Evolutionary conservation across 306 rosid species (phyloP).

Genomic region (Begonia fuchsioides): DNA sequence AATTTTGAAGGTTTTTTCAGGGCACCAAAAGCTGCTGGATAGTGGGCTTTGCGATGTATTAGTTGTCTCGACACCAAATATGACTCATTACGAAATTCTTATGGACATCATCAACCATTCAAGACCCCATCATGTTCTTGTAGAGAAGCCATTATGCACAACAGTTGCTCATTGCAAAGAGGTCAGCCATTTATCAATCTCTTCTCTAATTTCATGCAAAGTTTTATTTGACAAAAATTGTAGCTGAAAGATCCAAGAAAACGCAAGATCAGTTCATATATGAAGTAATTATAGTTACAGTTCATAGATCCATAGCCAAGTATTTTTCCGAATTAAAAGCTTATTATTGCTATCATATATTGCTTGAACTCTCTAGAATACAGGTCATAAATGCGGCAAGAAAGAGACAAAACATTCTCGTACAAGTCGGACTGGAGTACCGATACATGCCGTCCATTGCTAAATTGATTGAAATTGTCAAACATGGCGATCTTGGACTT

Average conservation of each 20-base stretch:
- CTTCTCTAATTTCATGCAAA: neutral
- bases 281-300: no score
- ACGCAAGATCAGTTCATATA: no score
- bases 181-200: conserved; percentile 25
- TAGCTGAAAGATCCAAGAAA: no score
- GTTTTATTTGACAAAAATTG: neutral
- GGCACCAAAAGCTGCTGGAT: conserved; percentile 65
- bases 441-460: conserved; percentile 98
- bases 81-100: conserved; percentile 78
- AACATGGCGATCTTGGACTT: conserved; percentile 53
- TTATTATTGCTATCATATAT: neutral
- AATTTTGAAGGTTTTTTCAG: conserved; percentile 68
- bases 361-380: conserved; percentile 1
- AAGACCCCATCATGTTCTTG: conserved; percentile 72
- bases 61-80: conserved; percentile 80
- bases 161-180: conserved; percentile 74
- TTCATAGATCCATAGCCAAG: no score
- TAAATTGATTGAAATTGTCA: conserved; percentile 60
- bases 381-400: conserved; percentile 68
- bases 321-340: no score
- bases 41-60: conserved; percentile 73
- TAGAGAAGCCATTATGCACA: conserved; percentile 89
- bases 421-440: conserved; percentile 93
- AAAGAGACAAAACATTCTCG: conserved; percentile 58
- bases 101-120: conserved; percentile 80